A percentile compares a stretch with the other conserved stretches of the same genome.
Evolutionary conservation across 352 stramenopile genomes (phyloP).

Genomic region (Bremia lactucae): DNA sequence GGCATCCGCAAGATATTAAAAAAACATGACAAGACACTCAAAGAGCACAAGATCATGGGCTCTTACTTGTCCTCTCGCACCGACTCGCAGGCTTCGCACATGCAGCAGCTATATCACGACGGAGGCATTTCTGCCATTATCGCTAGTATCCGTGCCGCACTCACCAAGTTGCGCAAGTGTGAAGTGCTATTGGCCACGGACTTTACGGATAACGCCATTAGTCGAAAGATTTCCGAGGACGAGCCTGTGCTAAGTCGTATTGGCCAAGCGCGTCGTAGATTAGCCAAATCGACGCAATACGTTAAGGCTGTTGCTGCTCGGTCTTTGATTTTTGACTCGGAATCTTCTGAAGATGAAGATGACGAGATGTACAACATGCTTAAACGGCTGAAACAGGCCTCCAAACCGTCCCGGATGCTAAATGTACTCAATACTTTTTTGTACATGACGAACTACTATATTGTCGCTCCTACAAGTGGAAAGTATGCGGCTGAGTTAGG

Average conservation of each 20-base stretch:
- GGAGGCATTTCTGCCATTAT: constrained; percentile 85
- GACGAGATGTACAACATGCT: constrained; percentile 54
- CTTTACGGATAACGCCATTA: constrained; percentile 16
- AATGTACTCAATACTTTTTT: constrained; percentile 94
- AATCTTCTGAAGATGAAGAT: constrained; percentile 78
- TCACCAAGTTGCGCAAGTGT: constrained; percentile 45
- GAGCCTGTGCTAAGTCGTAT: constrained; percentile 71
- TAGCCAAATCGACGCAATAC: constrained; percentile 79
- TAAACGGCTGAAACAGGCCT: constrained; percentile 34
- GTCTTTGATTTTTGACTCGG: constrained; percentile 71
- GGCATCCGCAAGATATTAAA: constrained; percentile 86
- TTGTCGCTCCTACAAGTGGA: constrained; percentile 90
- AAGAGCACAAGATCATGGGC: constrained; percentile 79
- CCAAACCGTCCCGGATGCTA: constrained; percentile 70
- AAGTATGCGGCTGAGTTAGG: constrained; percentile 88
- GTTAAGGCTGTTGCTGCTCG: constrained; percentile 74
- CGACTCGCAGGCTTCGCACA: constrained; percentile 71
- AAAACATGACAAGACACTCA: constrained; percentile 82
- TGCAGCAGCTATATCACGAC: constrained; percentile 81
- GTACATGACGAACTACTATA: constrained; percentile 99
- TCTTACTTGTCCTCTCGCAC: constrained; percentile 73
- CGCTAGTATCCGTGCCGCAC: constrained; percentile 57
- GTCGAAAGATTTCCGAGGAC: constrained; percentile 59
- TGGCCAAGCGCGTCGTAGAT: constrained; percentile 39
- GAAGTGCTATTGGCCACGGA: constrained; percentile 32